Base-by-base conservation (phyloP, 2,329 filamentous ascomycete species). In the Fusarium tricinctum region DNA sequence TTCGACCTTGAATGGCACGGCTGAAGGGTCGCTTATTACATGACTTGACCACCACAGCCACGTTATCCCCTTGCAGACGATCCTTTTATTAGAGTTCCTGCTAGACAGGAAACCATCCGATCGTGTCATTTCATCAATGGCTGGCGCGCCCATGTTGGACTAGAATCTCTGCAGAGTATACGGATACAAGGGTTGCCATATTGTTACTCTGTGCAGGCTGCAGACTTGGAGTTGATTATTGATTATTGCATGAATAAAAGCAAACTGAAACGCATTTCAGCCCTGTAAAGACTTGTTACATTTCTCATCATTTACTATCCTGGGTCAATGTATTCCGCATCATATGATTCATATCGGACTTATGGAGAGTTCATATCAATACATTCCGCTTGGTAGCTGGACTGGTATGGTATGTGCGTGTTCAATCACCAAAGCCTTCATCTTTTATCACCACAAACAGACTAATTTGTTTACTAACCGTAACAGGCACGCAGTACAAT, bases 31-130 rank as follows among this genome's bases (percentile, higher is more conserved):
- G 35, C 35, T 38, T n/a, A 38, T 23, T 20, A 14, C 33, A 46
- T 39, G 23, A 22, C 20, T 42, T 33, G 35, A 51, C 23, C 26
- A 51, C 28, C 39, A 19, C 53, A 52, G 33, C 33, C 35, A 43
- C 33, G 40, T 35, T 46, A 23, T 15, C 20, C 30, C 28, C 30
- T 44, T 51, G 32, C 26, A 17, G 32, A 33, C 30, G 32, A 43
- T 46, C 45, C 30, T 55, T 26, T 35, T n/a, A 39, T 45, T 50
- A 53, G 63, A 54, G 58, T 64, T 63, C 44, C 54, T 35, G 40
- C 62, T 50, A 33, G 33, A 59, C 33, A 43, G 35, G 43, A 42
- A 30, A 57, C 40, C 49, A 6, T 30, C 44, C 50, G 45, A 22
- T 46, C 26, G 19, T 47, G 14, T 40, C 40, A 15, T 33, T 20